Percentiles rank a stretch among this genome's conserved stretches.
Conservation (phyloP, 768 basidiomycete genomes). For the Boletales sp. region DNA sequence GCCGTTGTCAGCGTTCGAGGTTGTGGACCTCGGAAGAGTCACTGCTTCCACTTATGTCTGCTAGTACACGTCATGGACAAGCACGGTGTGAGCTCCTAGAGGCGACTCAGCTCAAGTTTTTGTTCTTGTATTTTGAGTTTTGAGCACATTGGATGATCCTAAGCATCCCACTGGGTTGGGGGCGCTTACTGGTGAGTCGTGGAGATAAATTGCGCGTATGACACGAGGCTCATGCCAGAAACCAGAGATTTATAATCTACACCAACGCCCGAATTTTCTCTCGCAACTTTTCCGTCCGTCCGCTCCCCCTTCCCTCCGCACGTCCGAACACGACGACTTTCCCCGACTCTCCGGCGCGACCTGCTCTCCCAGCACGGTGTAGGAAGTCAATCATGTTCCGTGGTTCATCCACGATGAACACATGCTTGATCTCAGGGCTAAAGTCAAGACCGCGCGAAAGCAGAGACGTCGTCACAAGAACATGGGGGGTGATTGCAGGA, state of each 20-base stretch:
- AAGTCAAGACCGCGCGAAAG: conserved; percentile 92
- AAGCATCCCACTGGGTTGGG: too few species aligned
- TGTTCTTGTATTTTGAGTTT: too few species aligned
- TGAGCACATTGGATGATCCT: too few species aligned
- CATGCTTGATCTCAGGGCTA: conserved; percentile 67
- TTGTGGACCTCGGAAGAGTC: too few species aligned
- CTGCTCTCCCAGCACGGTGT: conserved; percentile 85
- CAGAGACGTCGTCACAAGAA: conserved; percentile 86
- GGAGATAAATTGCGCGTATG: too few species aligned
- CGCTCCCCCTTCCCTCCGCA: conserved; percentile 59
- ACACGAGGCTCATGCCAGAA: too few species aligned
- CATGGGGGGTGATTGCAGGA: conserved; percentile 45
- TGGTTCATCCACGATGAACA: conserved; percentile 86
- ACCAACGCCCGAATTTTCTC: conserved; percentile 42
- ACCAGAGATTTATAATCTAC: conserved; percentile 7
- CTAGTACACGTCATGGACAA: too few species aligned
- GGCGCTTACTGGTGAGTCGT: too few species aligned
- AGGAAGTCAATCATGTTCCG: conserved; percentile 89
- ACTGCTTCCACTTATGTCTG: too few species aligned
- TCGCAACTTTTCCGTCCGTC: conserved; percentile 47
- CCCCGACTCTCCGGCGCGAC: conserved; percentile 66
- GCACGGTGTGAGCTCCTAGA: too few species aligned
- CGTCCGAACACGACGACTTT: conserved; percentile 78
- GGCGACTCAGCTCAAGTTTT: too few species aligned
- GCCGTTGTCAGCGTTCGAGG: too few species aligned